Percentiles rank a stretch among this genome's conserved stretches.
Evolutionary conservation across 1,139 yeast genomes (phyloP).

Genomic region (Torulaspora globosa): DNA sequence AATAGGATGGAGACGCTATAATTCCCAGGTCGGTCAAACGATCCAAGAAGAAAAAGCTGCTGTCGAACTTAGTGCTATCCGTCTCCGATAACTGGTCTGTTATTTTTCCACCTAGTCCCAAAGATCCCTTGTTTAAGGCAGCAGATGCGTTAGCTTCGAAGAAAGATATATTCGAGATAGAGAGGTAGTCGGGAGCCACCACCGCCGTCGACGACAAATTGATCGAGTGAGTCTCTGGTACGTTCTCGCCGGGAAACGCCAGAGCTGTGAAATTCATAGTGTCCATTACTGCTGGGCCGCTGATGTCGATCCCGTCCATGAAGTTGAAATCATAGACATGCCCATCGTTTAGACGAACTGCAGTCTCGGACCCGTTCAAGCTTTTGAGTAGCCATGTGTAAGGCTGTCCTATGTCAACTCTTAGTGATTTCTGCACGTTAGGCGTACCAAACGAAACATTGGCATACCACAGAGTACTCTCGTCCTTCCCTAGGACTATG

Average conservation of each 20-base stretch:
- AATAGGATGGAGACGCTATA: conserved; percentile 51
- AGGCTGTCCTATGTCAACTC: conserved; percentile 44
- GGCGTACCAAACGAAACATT: conserved; percentile 40
- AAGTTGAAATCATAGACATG: conserved; percentile 19
- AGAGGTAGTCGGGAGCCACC: conserved; percentile 12
- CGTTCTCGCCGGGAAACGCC: neutral
- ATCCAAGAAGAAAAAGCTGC: conserved; percentile 44
- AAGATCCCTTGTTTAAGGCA: conserved; percentile 46
- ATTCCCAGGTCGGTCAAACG: conserved; percentile 36
- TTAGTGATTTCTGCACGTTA: conserved; percentile 35
- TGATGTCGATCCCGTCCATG: conserved; percentile 22
- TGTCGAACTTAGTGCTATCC: conserved; percentile 27
- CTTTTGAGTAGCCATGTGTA: conserved; percentile 42
- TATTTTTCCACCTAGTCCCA: conserved; percentile 51
- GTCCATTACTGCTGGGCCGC: conserved; percentile 28
- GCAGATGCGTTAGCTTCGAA: conserved; percentile 41
- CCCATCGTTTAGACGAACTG: conserved; percentile 12
- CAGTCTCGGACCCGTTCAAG: conserved; percentile 21
- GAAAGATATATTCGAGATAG: conserved; percentile 33
- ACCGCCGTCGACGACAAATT: conserved; percentile 5
- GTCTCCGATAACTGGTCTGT: conserved; percentile 14
- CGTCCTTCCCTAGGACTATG: conserved; percentile 26
- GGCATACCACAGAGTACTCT: conserved; percentile 33
- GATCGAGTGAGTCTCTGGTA: neutral
- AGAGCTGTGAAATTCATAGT: conserved; percentile 20